A percentile compares a stretch with the other conserved stretches of the same genome.
phyloP scores from a whole-genome alignment of 352 stramenopile genomes.

The Globisporangium mamillatum region DNA sequence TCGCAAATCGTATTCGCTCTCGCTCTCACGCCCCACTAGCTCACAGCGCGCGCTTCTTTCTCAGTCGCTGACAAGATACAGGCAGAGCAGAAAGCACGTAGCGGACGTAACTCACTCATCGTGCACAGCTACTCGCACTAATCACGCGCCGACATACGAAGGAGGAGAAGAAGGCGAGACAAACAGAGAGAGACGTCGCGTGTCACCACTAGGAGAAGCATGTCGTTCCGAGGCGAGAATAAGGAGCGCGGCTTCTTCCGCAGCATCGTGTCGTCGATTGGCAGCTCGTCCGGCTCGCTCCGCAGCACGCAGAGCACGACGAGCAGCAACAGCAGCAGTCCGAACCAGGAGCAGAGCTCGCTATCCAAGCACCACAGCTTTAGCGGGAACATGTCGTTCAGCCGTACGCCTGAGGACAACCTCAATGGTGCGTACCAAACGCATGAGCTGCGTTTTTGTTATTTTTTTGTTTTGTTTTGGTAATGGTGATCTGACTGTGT shows the following conservation, averaged over 20 bases:
- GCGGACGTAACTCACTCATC: background rate
- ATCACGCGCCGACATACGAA: background rate
- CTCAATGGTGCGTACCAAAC: conserved; percentile 23
- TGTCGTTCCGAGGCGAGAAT: conserved; percentile 37
- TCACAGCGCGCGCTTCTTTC: background rate
- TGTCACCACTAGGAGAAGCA: background rate
- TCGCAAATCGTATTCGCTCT: conserved; percentile 6
- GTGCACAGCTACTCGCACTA: background rate
- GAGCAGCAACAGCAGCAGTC: conserved; percentile 29
- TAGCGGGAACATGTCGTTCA: conserved; percentile 67
- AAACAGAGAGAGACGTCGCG: background rate
- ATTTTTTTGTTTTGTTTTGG: background rate
- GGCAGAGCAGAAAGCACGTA: background rate
- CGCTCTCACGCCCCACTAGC: background rate
- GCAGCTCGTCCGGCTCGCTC: conserved; percentile 32
- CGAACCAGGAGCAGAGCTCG: conserved; percentile 24
- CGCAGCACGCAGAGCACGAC: conserved; percentile 29
- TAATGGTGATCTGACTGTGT: background rate
- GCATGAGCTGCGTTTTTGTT: background rate
- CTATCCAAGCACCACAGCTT: conserved; percentile 71
- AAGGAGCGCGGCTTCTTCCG: conserved; percentile 54
- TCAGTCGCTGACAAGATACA: background rate
- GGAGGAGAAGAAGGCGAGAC: no score
- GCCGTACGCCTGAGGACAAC: conserved; percentile 32
- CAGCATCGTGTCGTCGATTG: conserved; percentile 61